Base-by-base conservation (phyloP, 2,329 filamentous ascomycete genomes). In the Xylaria sp. region DNA sequence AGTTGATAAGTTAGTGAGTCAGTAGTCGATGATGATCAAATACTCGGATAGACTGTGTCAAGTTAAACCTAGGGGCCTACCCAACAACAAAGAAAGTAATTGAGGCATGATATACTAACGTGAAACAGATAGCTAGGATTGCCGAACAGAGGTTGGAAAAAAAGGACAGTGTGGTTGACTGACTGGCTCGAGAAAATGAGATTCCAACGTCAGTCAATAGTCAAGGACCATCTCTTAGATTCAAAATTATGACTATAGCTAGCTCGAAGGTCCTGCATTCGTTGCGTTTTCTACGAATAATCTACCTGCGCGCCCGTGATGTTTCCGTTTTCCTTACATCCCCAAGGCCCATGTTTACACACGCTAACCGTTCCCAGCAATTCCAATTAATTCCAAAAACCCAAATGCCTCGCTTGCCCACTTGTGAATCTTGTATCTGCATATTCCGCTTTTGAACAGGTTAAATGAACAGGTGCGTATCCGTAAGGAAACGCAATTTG, bases 361-460 rank as follows among this genome's bases (percentile, higher is more conserved):
- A 47, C n/a, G 18, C n/a, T 12, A n/a, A 29, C 32, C 32, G 32
- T 35, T 35, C 18, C 13, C 21, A 29, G 37, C 25, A 53, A 29
- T 59, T 58, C 40, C 50, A 61, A 40, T 32, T 58, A 37, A 25
- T 48, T 8, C 23, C 23, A 44, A 54, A 35, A 59, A 9, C 35
- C 51, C 5, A 12, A 9, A 47, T 55, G n/a, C 23, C 32, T 55
- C 16, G 21, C 47, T 66, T 42, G 21, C n/a, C 51, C 58, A 25
- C 37, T 21, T 18, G 8, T 51, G 5, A 44, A 55, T 55, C 3
- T 57, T 32, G 44, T 6, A 53, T 48, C 18, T 32, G 51, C 25
- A 42, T 44, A 35, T 6, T 60, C 40, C 40, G 50, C 32, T 63
- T 58, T 42, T 48, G 16, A 54, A 60, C 47, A 42, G 21, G 44